Percentiles rank a stretch among this genome's conserved stretches.
Evolutionary conservation across 257 asterid species (phyloP).

Genomic region (Asclepias syriaca): DNA sequence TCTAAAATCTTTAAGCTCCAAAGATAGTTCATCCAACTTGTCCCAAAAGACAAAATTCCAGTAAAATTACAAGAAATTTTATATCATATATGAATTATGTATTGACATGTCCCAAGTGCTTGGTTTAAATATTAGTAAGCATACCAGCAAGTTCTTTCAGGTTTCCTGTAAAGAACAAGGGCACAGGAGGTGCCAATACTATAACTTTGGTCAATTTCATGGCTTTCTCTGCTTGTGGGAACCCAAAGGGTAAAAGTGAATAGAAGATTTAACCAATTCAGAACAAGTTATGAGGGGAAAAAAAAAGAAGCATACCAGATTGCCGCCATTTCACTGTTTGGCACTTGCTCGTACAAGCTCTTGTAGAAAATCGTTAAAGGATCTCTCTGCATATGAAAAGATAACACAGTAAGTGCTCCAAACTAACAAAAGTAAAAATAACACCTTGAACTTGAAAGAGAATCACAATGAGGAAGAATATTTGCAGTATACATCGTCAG

Average conservation of each 20-base stretch:
- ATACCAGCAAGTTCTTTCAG: not conserved
- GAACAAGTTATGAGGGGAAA: not conserved
- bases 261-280: not conserved
- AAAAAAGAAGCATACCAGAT: constrained; percentile 44
- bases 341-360: constrained; percentile 64
- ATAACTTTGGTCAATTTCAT: not conserved
- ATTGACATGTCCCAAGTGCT: no score
- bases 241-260: not conserved
- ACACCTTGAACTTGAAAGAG: not conserved
- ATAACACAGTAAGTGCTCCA: not conserved
- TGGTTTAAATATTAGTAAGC: not conserved
- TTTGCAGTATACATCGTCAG: constrained; percentile 52
- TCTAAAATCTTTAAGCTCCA: not conserved
- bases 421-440: not conserved
- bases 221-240: not conserved
- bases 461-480: not conserved
- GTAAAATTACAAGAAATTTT: not conserved
- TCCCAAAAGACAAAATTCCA: not conserved
- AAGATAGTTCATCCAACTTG: not conserved
- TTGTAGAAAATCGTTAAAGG: constrained; percentile 78
- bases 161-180: not conserved
- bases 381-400: constrained; percentile 57
- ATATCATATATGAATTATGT: not conserved
- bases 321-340: constrained; percentile 85
- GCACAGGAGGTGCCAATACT: not conserved